Conservation (phyloP, 2,329 filamentous ascomycete genomes). For the Talaromyces sp. region DNA sequence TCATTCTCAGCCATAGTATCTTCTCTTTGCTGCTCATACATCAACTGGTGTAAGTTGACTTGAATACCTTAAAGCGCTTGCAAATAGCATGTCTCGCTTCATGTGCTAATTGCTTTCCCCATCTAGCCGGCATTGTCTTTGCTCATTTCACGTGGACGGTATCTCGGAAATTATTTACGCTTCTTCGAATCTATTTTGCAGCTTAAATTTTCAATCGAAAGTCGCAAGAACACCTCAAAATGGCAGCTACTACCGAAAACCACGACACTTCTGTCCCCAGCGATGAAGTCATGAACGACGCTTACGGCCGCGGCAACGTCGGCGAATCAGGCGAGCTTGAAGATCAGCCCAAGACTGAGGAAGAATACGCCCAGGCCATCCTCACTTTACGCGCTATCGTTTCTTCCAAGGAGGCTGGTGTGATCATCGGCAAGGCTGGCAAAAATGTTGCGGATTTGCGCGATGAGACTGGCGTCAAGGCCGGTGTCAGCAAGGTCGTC, state of each 20-base stretch:
- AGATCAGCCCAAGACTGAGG: slow-evolving; percentile 81
- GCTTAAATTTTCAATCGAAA: background rate
- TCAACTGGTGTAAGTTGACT: slow-evolving; percentile 18
- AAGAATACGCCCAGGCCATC: slow-evolving; percentile 90
- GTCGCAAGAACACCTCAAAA: slow-evolving; percentile 31
- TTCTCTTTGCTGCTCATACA: slow-evolving; percentile 7
- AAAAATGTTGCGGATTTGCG: slow-evolving; percentile 97
- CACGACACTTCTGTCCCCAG: slow-evolving; percentile 54
- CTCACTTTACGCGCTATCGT: slow-evolving; percentile 95
- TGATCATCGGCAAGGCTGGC: slow-evolving; percentile 97
- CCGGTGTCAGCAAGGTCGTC: slow-evolving; percentile 97
- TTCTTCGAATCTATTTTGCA: background rate
- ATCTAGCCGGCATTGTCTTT: slow-evolving; percentile 2
- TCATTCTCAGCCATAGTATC: slow-evolving; percentile 10
- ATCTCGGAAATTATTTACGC: background rate
- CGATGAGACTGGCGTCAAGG: slow-evolving; percentile 96
- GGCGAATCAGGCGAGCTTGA: slow-evolving; percentile 67
- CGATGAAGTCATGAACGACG: slow-evolving; percentile 59
- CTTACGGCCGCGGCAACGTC: slow-evolving; percentile 63
- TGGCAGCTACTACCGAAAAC: slow-evolving; percentile 59
- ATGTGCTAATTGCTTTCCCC: background rate
- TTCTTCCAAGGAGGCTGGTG: slow-evolving; percentile 96
- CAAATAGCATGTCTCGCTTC: slow-evolving; percentile 8
- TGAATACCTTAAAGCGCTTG: slow-evolving; percentile 19
- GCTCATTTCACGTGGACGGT: slow-evolving; percentile 1